Evolutionary conservation across 1,284 basidiomycete genomes (phyloP).

Genomic region (Takashimella koratensis): DNA sequence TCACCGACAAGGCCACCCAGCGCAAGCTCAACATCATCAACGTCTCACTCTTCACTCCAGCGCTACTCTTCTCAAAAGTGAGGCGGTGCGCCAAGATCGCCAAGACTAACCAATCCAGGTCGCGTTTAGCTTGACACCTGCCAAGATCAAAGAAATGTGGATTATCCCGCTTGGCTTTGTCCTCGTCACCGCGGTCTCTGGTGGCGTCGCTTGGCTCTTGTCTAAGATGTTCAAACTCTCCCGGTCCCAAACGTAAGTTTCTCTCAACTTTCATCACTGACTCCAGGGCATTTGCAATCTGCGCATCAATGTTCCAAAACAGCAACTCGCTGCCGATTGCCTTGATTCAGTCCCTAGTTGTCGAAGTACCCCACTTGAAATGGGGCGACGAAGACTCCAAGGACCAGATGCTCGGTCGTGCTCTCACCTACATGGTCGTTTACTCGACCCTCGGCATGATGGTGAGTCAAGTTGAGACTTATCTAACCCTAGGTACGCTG

Average conservation of each 20-base stretch:
- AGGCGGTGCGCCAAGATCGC: conserved; percentile 45
- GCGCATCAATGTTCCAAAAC: conserved; percentile 57
- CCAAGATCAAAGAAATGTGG: conserved; percentile 83
- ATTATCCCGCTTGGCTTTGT: conserved; percentile 82
- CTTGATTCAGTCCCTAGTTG: conserved; percentile 75
- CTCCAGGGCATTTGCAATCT: conserved; percentile 72
- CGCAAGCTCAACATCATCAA: conserved; percentile 58
- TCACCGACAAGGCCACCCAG: conserved; percentile 85
- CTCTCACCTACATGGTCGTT: conserved; percentile 85
- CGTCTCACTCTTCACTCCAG: conserved; percentile 84
- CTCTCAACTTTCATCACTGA: conserved; percentile 1
- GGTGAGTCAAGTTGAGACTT: conserved; percentile 52
- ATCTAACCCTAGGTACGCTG: conserved; percentile 64
- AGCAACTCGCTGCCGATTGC: conserved; percentile 89
- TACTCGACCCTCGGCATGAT: conserved; percentile 94
- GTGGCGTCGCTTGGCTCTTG: conserved; percentile 47
- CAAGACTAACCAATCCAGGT: conserved; percentile 23
- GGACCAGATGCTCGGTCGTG: conserved; percentile 84
- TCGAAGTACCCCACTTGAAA: conserved; percentile 74
- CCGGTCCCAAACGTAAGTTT: conserved; percentile 47
- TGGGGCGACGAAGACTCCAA: conserved; percentile 78
- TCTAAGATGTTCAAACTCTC: conserved; percentile 47
- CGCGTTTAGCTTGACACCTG: conserved; percentile 53
- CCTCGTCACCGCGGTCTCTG: conserved; percentile 63
- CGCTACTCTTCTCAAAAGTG: conserved; percentile 89